Conservation (phyloP, 768 basidiomycete species). For the Psilocybe cubensis region DNA sequence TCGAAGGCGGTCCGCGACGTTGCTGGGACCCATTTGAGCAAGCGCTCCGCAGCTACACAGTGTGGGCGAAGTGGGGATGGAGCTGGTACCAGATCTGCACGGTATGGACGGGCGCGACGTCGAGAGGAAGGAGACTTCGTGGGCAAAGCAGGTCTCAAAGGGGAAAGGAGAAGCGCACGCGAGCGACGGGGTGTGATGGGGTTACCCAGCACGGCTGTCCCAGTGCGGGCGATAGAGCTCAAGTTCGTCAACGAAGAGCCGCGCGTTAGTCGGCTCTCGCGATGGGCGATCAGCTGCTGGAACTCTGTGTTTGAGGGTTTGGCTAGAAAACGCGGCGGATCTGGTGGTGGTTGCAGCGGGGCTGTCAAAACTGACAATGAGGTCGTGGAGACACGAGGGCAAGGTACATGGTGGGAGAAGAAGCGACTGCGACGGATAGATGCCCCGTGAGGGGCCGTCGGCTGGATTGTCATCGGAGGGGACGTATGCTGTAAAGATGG, state of each 20-base stretch:
- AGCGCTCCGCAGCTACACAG: too few species aligned
- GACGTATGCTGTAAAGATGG: slow-evolving; percentile 33
- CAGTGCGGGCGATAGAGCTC: background rate
- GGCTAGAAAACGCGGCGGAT: background rate
- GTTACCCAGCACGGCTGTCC: background rate
- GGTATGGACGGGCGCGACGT: too few species aligned
- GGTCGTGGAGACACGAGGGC: background rate
- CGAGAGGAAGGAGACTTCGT: too few species aligned
- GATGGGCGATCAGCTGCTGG: background rate
- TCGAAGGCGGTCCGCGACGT: background rate
- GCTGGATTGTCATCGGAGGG: slow-evolving; percentile 36
- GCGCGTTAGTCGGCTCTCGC: background rate
- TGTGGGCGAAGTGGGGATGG: too few species aligned
- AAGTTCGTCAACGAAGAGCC: background rate
- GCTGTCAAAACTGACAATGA: background rate
- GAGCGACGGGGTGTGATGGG: background rate
- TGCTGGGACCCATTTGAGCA: background rate
- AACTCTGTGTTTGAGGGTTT: background rate
- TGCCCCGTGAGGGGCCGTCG: slow-evolving; percentile 16
- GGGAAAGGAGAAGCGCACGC: background rate
- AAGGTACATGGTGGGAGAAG: background rate
- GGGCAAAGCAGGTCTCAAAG: background rate
- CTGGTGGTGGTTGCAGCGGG: background rate
- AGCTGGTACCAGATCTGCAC: too few species aligned
- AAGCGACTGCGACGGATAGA: background rate